Base-by-base conservation (phyloP, 2,329 filamentous ascomycete species). In the Colletotrichum cordylinicola region DNA sequence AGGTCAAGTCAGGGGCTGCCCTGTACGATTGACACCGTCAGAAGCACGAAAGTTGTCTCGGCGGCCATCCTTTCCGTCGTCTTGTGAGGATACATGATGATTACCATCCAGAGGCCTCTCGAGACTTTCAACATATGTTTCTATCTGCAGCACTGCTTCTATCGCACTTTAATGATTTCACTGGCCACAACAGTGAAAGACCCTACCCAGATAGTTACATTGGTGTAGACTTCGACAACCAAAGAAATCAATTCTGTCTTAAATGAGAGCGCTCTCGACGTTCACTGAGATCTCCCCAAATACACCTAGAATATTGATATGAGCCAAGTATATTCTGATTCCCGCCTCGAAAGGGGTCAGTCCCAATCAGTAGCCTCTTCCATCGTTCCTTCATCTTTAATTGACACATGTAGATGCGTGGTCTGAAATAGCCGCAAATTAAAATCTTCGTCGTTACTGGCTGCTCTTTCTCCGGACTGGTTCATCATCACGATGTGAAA, bases 51-150 rank as follows among this genome's bases (percentile, higher is more conserved):
- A 52, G 1, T 52, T 52, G 43, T 1, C 43, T 24, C n/a, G 12
- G n/a, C 2, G n/a, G 43, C 6, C n/a, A 52, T 13, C 10, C 8
- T 10, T 21, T 52, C 43, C n/a, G 43, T 2, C 43, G n/a, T 52
- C 43, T 21, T 21, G 3, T 52, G 43, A 52, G 10, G 12, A 52
- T 52, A 2, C 2, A 2, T 24, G 2, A n/a, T n/a, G 6, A 52
- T 52, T 21, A 1, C 4, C 43, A 21, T n/a, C 1, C 0, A 4
- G 3, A 4, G n/a, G 43, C 1, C 43, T 1, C 1, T 13, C 43
- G 13, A 21, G 10, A 52, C 6, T 52, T 8, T 52, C 10, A 52
- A 13, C 43, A 52, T 13, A 13, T 7, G 0, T 4, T 1, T 21
- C 10, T 52, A 21, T 0, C 43, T 52, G n/a, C 4, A 2, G n/a